Evolutionary conservation across 169 alveolate genomes (phyloP), one percentile per base, ranked within the genome.

Genomic region (Plasmodium sp.): DNA sequence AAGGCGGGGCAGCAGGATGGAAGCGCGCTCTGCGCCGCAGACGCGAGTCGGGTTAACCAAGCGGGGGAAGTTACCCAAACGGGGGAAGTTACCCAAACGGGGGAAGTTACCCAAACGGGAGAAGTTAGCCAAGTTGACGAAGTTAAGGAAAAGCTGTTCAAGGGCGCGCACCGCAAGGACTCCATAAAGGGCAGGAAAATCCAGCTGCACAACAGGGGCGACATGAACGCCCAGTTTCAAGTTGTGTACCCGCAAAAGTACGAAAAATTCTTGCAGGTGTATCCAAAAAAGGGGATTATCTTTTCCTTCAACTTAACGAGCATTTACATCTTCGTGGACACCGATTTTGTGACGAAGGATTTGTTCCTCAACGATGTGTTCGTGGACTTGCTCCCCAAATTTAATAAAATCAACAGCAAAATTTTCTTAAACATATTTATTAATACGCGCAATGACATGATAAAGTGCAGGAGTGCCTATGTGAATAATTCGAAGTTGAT

Each of bases 231-330:
- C 34, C 94, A 88, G 39, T 88, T 88, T 88, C 83, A 62, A 36
- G 48, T 88, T 22, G 72, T 45, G 39, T 88, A 62, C 58, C 94
- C 94, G 6, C 74, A 56, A 51, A 88, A 67, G 41, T 88, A 88
- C 33, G 90, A 80, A 41, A 80, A 80, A 10, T 88, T 58, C 73
- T 62, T 88, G 83, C 83, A 79, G 48, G 18, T 88, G 41, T 80
- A 88, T 88, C 94, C 94, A 58, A 88, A 88, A 88, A 88, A 88
- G 34, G 94, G 94, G 72, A 88, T 88, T 58, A 88, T 88, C 33
- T 88, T 88, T 81, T 88, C 94, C 34, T 79, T 88, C 36, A 88
- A 88, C 74, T 18, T 88, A 80, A 67, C 51, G 39, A 58, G 33
- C 51, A 88, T 88, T 36, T 88, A 88, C 74, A 79, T 88, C 31